Evolutionary conservation across 192 early-diverging fungal species (phyloP).

Genomic region (Podila minutissima): DNA sequence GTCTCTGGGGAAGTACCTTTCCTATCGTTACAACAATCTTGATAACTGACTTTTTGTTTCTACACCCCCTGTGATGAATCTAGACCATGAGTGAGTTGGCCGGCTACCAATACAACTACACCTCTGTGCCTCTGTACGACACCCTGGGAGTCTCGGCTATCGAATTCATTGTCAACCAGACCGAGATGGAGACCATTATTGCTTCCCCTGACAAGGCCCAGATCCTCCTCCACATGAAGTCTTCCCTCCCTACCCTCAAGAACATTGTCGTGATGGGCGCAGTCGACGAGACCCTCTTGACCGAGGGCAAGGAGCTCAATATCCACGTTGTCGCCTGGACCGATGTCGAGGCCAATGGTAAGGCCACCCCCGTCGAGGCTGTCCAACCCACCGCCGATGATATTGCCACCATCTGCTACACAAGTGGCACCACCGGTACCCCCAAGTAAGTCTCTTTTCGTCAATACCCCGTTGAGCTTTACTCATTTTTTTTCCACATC

Average conservation of each 20-base stretch:
- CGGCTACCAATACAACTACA: constrained; percentile 67
- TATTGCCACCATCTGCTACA: constrained; percentile 79
- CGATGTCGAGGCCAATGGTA: constrained; percentile 70
- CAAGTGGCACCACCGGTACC: constrained; percentile 78
- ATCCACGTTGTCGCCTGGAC: constrained; percentile 49
- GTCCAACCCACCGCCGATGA: constrained; percentile 71
- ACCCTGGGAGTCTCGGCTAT: constrained; percentile 80
- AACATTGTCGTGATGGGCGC: constrained; percentile 64
- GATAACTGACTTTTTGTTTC: neutral
- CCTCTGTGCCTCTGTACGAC: constrained; percentile 89
- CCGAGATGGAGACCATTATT: constrained; percentile 74
- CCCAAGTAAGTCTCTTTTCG: constrained; percentile 71
- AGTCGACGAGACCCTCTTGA: constrained; percentile 21
- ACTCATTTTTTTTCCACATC: neutral
- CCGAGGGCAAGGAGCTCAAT: constrained; percentile 39
- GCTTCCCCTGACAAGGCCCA: constrained; percentile 67
- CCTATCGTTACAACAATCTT: neutral
- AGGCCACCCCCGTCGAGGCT: constrained; percentile 49
- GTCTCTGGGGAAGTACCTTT: constrained; percentile 16
- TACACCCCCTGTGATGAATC: neutral
- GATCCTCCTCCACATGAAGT: constrained; percentile 55
- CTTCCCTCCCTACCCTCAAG: constrained; percentile 53
- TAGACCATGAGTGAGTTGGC: constrained; percentile 72
- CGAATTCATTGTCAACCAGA: constrained; percentile 81
- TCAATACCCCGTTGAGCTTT: neutral